Base-by-base conservation (phyloP, 257 asterid species). In the Striga asiatica region DNA sequence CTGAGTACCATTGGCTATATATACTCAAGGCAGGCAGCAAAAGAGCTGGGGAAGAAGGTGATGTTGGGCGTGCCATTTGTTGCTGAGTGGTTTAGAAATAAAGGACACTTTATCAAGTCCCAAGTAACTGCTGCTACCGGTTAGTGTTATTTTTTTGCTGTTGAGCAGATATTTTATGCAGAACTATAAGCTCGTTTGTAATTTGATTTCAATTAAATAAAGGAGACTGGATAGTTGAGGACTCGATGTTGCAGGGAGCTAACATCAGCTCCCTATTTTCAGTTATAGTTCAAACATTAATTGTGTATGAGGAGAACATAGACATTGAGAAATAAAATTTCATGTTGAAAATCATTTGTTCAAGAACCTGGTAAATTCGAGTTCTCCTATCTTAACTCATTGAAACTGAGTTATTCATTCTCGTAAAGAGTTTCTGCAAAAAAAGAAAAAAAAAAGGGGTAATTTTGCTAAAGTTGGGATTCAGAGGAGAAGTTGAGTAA, bases 101-200 rank as follows among this genome's bases (percentile, higher is more conserved):
- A 88, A 84, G 98, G 98, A 54, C 98, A 88, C 60, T 82, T 78
- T 63, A 84, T 92, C 64, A 88, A 88, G 82, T 92, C 98, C 67
- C 98, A 88, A 82, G 95, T 92, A 46, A 92, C 98, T 42, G 98
- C 97, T 48, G 98, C 97, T 55, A 88, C 98, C 71, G 97, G 97
- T 92, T 69, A 49, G 73, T 70, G 24, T 47, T 53, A 5, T 16
- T 41, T 54, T 55, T 42, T 38, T 54, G 31, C 47, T 28, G 54
- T 25, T 37, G 14, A 25, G 23, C 50, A 45, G 8, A 8, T 54
- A 8, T 34, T 13, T 34, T 43, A 51, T 56, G 58, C 11, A 45
- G 53, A 54, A 50, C 17, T 41, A 27, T 45, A 41, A 23, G 48
- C 24, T 38, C 54, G 13, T 63, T 58, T 49, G 2, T 41, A 28